Percentiles rank a stretch among this genome's conserved stretches.
Evolutionary conservation across 129 eudicot genomes (phyloP).

Genomic region (Oenanthe sinensis): DNA sequence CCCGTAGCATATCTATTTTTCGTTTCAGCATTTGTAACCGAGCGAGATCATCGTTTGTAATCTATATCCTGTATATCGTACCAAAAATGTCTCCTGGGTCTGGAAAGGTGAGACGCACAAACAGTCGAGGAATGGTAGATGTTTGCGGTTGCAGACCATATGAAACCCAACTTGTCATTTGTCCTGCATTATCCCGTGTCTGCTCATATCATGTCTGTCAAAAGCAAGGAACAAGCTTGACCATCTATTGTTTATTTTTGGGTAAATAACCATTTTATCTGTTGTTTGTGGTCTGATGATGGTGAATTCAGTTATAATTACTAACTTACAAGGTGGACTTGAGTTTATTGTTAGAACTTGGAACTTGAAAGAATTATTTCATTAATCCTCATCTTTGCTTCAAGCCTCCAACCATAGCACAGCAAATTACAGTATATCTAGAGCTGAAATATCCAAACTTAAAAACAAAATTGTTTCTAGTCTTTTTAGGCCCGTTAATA

Average conservation of each 20-base stretch:
- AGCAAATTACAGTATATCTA: too few species aligned
- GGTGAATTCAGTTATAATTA: background rate
- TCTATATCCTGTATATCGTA: too few species aligned
- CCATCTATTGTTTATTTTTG: background rate
- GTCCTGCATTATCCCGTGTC: background rate
- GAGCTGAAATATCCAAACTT: too few species aligned
- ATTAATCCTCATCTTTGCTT: background rate
- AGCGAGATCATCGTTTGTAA: background rate
- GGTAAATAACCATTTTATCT: background rate
- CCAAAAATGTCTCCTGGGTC: background rate
- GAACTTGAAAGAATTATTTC: too few species aligned
- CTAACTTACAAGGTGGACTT: background rate
- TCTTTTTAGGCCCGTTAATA: too few species aligned
- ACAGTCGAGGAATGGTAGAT: background rate
- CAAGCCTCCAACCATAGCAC: background rate
- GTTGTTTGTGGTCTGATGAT: background rate
- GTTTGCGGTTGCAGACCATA: background rate
- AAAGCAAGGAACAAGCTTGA: background rate
- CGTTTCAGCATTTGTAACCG: background rate
- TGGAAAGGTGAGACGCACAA: background rate
- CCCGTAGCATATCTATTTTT: background rate
- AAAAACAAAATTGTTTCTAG: too few species aligned
- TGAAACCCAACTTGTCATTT: background rate
- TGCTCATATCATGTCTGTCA: background rate
- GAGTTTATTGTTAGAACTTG: background rate